phyloP scores from a whole-genome alignment of 2,329 filamentous ascomycete species.

The Podosphaera fusca region DNA sequence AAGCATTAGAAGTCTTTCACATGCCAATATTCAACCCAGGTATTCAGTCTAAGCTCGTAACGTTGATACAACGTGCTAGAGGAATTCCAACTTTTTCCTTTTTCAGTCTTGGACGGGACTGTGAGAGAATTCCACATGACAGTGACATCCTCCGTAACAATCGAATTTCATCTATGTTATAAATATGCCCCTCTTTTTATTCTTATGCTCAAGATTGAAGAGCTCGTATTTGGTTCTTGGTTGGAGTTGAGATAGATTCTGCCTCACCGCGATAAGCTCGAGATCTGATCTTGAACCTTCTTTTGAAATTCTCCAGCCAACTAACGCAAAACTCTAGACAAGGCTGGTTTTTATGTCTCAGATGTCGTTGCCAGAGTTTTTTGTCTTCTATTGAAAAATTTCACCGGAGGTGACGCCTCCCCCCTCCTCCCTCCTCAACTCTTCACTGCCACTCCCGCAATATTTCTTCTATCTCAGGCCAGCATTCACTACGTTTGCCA shows the following conservation, averaged over 20 bases:
- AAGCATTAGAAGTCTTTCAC: no score
- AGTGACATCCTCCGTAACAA: background rate
- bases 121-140: conserved; percentile 20
- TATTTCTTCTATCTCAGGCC: no score
- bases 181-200: conserved; percentile 1
- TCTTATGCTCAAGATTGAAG: background rate
- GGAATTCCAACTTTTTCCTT: background rate
- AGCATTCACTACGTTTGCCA: no score
- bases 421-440: no score
- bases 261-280: background rate
- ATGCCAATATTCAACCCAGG: no score
- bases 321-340: background rate
- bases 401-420: no score
- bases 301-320: background rate
- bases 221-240: background rate
- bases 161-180: background rate
- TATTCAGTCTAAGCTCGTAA: background rate
- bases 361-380: no score
- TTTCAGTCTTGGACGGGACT: background rate
- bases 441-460: no score
- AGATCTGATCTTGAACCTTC: background rate
- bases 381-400: no score
- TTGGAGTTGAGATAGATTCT: background rate
- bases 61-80: background rate
- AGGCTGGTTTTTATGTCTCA: no score